Base-by-base conservation (phyloP, 768 basidiomycete genomes). In the Lactarius quietus region DNA sequence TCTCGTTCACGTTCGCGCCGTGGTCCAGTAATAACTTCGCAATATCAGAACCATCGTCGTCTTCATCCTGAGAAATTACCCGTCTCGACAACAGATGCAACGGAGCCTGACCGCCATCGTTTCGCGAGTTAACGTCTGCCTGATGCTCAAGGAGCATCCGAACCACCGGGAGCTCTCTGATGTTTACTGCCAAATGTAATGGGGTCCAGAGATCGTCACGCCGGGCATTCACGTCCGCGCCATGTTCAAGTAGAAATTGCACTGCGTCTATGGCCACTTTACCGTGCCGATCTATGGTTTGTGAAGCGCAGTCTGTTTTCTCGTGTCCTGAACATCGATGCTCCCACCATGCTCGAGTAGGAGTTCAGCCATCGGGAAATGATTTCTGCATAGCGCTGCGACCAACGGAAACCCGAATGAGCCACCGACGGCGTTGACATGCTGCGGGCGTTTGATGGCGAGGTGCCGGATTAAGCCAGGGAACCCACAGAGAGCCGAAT, bases 401-500 rank as follows among this genome's bases (percentile, higher is more conserved):
- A 31, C n/a, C 28, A 65, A n/a, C 9, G 64, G 64, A 12, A 59
- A 23, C 20, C 14, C 31, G 20, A n/a, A 5, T 10, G 3, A 6
- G n/a, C 52, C 64, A 26, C 33, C 41, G 2, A 18, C 28, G 3
- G 59, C 26, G 3, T 65, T 48, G n/a, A 60, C 12, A 20, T 48
- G 31, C 31, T 31, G 52, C 18, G 59, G 43, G n/a, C 51, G 17
- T 29, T 31, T 55, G 15, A 3, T 17, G 23, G 48, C 17, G 28
- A 65, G 20, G n/a, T 55, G 53, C 23, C 35, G 3, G 6, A 9
- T 6, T 6, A 65, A 5, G 39, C 29, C 43, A 8, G 20, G 38
- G 52, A 60, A 56, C 10, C 64, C 64, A 17, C 58, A 60, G 20
- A 60, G 18, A 1, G 64, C 41, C 0, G 64, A 26, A 15, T 55